Evolutionary conservation across 2,329 filamentous ascomycete genomes (phyloP), one percentile per base, ranked within the genome.

Genomic region (Botrytis fragariae): DNA sequence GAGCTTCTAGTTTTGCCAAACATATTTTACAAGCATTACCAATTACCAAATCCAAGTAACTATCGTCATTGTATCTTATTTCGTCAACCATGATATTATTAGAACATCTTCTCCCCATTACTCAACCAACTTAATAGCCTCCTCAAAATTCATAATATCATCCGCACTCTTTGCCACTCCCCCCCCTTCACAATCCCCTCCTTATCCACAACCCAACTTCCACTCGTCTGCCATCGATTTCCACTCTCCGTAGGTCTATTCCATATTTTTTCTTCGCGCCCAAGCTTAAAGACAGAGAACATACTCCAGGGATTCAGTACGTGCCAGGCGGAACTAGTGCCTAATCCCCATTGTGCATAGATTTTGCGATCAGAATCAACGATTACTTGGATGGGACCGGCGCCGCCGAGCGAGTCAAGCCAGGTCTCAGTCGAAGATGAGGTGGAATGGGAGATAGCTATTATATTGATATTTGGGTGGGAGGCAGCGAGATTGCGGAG

Each of bases 301-400:
- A 93, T 75, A n/a, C 86, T 84, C 71, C 84, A 79, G 0, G 90
- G 90, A 72, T 85, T 88, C 25, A 92, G 81, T 9, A 91, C 86
- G 78, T 93, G 90, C 86, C 88, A 90, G 73, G 88, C 86, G 32
- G 84, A 86, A 2, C 87, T 71, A 29, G 76, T 81, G 10, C 90
- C 90, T 4, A 94, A 83, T 0, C 92, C 91, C 89, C 90, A 93
- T 72, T 84, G 83, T 4, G 87, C 87, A 79, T 92, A 93, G 5
- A 89, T 80, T 73, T 88, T 84, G 68, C 90, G 85, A 64, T 86
- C 83, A 22, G 86, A 81, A 81, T 94, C 91, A 44, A 90, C 84
- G 10, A 93, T 79, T 4, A 93, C 83, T 5, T 86, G 80, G 4
- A 90, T 84, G 71, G 89, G 84, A 82, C 76, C 75, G 35, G 74